Conservation (phyloP, 2,329 filamentous ascomycete genomes). For the Aspergillus jensenii region DNA sequence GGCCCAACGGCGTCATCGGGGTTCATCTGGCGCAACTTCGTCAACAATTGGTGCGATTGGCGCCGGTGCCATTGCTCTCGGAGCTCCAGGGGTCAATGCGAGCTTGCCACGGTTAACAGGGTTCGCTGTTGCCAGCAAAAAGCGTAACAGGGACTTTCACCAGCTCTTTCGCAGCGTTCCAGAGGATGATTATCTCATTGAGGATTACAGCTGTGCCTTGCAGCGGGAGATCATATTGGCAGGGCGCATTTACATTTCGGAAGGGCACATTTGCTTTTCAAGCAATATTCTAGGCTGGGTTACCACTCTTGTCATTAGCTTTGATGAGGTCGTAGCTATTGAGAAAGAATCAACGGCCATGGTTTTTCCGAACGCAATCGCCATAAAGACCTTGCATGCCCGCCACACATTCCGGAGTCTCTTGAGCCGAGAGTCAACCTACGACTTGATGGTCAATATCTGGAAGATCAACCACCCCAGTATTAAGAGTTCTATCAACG, state of each 20-base stretch:
- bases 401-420: constrained; percentile 96
- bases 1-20: constrained; percentile 69
- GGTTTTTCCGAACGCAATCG: constrained; percentile 94
- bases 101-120: constrained; percentile 79
- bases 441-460: constrained; percentile 94
- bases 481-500: constrained; percentile 86
- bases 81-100: constrained; percentile 58
- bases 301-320: constrained; percentile 95
- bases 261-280: constrained; percentile 96
- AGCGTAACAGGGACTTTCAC: constrained; percentile 94
- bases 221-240: constrained; percentile 95
- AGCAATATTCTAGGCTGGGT: constrained; percentile 99
- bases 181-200: constrained; percentile 95
- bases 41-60: constrained; percentile 71
- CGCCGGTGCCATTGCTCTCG: constrained; percentile 68
- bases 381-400: constrained; percentile 92
- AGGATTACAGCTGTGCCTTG: constrained; percentile 95
- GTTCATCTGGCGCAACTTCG: constrained; percentile 72
- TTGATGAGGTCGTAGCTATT: constrained; percentile 94
- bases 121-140: constrained; percentile 94
- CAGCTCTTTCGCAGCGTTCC: constrained; percentile 92
- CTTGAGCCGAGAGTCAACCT: constrained; percentile 90
- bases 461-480: constrained; percentile 97
- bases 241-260: constrained; percentile 90
- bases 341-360: constrained; percentile 96